Conservation (phyloP, 768 basidiomycete genomes). For the Sutorius australiensis region DNA sequence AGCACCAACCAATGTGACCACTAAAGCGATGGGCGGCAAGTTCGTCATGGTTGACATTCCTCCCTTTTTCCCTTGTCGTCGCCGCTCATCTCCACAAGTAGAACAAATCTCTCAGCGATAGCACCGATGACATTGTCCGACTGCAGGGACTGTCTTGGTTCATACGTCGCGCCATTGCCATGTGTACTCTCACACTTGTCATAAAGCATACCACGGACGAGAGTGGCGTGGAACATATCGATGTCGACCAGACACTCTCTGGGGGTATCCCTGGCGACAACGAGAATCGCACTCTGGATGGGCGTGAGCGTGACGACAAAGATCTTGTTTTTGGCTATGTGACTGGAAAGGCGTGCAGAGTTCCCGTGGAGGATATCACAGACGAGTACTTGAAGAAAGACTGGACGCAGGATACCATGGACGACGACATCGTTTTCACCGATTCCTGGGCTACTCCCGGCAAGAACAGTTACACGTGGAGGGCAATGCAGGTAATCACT, state of each 20-base stretch:
- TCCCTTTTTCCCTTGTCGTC: background rate
- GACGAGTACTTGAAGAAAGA: constrained; percentile 40
- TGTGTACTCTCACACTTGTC: constrained; percentile 54
- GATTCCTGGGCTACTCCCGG: constrained; percentile 56
- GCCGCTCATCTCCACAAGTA: constrained; percentile 25
- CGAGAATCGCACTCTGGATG: constrained; percentile 57
- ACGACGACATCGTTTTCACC: constrained; percentile 34
- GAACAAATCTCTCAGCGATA: constrained; percentile 68
- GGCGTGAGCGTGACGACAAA: constrained; percentile 48
- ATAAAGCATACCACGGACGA: constrained; percentile 66
- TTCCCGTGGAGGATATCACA: constrained; percentile 44
- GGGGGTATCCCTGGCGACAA: constrained; percentile 56
- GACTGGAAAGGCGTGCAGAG: constrained; percentile 50
- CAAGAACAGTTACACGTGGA: constrained; percentile 60
- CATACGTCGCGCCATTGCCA: constrained; percentile 56
- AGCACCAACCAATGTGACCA: constrained; percentile 55
- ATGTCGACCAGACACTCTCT: constrained; percentile 61
- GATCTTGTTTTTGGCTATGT: constrained; percentile 63
- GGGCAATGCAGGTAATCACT: constrained; percentile 51
- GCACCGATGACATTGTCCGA: constrained; percentile 57
- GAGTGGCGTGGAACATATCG: constrained; percentile 57
- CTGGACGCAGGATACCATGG: constrained; percentile 41
- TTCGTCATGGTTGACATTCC: constrained; percentile 51
- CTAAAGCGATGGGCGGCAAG: constrained; percentile 57
- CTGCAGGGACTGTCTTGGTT: constrained; percentile 75